These are phyloP conservation scores for Blastocystis sp. DNA, from an alignment of 352 stramenopile species.

Conservation along the genomic window DNA sequence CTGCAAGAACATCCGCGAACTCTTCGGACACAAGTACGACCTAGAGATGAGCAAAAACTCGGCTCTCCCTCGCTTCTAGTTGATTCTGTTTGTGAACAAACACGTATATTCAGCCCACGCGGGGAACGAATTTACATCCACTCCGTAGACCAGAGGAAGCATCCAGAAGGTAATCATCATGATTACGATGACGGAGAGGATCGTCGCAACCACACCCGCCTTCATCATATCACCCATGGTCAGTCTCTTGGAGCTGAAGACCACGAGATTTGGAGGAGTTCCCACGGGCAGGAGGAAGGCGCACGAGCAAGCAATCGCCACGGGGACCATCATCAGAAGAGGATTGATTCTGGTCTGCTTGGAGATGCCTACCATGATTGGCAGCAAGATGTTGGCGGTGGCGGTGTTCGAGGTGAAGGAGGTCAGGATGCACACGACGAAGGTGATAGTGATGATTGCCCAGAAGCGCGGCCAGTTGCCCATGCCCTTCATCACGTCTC, in stretches of 20 bases:
- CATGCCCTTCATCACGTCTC: neutral
- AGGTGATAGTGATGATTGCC: neutral
- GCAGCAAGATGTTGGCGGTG: conserved; percentile 35
- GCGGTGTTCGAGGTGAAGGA: conserved; percentile 51
- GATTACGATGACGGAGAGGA: conserved; percentile 4
- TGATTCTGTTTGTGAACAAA: neutral
- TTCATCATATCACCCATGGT: conserved; percentile 50
- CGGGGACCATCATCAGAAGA: conserved; percentile 18
- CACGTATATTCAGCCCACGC: neutral
- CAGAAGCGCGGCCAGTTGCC: neutral
- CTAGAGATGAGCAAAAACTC: conserved; percentile 57
- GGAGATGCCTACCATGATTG: conserved; percentile 26
- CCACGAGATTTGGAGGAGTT: conserved; percentile 35
- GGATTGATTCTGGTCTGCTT: neutral
- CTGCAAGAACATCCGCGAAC: conserved; percentile 96
- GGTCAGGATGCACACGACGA: neutral
- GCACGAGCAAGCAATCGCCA: conserved; percentile 4
- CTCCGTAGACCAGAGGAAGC: neutral
- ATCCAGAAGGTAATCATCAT: conserved; percentile 34
- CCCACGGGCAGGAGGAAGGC: conserved; percentile 33
- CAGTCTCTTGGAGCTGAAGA: conserved; percentile 10
- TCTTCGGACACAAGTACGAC: conserved; percentile 92
- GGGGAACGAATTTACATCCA: neutral
- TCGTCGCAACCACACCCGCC: neutral
- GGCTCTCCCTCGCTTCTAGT: conserved; percentile 57